Percentiles rank a stretch among this genome's conserved stretches.
These are phyloP conservation scores for Trichoderma gamsii DNA, from an alignment of 495 filamentous ascomycete genomes.

Conservation along the genomic window DNA sequence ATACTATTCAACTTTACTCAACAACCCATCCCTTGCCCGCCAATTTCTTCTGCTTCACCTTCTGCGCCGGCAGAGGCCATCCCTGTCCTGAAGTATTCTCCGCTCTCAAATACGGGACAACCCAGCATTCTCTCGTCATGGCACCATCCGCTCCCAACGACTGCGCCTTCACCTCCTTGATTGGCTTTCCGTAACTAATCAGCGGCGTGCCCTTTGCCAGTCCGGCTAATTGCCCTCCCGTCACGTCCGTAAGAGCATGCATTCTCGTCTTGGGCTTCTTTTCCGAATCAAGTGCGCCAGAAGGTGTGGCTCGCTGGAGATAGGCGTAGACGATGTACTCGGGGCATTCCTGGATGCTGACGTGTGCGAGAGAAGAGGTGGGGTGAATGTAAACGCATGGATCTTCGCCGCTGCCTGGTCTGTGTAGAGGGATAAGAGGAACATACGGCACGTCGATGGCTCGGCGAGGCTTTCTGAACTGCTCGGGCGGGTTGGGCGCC, in stretches of 20 bases:
- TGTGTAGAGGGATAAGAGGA: conserved; percentile 66
- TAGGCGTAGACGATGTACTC: conserved; percentile 83
- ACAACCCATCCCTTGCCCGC: conserved; percentile 69
- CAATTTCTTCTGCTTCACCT: conserved; percentile 73
- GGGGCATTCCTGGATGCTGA: conserved; percentile 64
- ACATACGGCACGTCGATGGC: conserved; percentile 88
- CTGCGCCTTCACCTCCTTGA: conserved; percentile 54
- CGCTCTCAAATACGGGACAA: conserved; percentile 67
- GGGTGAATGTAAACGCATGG: conserved; percentile 76
- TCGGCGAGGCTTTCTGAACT: conserved; percentile 62
- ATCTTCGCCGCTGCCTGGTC: conserved; percentile 37
- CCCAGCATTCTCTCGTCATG: conserved; percentile 67
- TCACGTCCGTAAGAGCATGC: conserved; percentile 77
- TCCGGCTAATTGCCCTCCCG: conserved; percentile 65
- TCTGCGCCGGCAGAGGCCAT: conserved; percentile 79
- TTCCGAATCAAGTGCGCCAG: conserved; percentile 35
- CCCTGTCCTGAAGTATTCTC: conserved; percentile 54
- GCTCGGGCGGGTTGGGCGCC: conserved; percentile 64
- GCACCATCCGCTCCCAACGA: conserved; percentile 45
- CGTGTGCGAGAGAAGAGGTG: conserved; percentile 66
- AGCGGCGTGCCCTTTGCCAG: conserved; percentile 83
- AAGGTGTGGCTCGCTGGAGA: conserved; percentile 60
- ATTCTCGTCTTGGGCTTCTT: conserved; percentile 75
- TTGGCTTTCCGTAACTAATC: conserved; percentile 79
- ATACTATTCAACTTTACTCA: background rate